A percentile compares a stretch with the other conserved stretches of the same genome.
Conservation (phyloP, 140 eudicot species). For the Oenanthe javanica region DNA sequence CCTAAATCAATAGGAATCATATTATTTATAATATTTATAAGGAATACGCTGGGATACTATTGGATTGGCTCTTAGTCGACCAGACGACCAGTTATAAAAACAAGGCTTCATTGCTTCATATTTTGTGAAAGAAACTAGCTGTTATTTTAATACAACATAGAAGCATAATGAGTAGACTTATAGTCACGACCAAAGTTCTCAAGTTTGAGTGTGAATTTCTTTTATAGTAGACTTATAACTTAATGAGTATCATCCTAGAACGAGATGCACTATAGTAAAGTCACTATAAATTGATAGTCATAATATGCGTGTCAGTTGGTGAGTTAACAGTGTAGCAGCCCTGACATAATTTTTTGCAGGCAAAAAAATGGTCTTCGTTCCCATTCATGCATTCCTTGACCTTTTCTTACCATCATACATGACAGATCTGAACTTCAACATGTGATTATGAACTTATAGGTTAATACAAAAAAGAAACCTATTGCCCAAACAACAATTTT, state of each 20-base stretch:
- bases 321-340: neutral
- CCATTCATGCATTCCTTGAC: neutral
- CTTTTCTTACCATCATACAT: neutral
- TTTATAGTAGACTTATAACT: neutral
- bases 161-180: neutral
- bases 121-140: neutral
- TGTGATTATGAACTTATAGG: neutral
- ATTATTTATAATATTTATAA: no score
- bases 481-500: neutral
- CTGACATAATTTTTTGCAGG: neutral
- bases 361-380: neutral
- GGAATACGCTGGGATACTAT: no score
- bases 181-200: neutral
- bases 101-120: neutral
- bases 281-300: neutral
- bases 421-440: neutral
- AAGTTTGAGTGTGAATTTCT: neutral
- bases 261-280: neutral
- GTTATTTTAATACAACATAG: no score
- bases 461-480: neutral
- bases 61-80: no score
- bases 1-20: no score
- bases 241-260: neutral
- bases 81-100: neutral
- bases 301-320: neutral